Percentiles rank a stretch among this genome's conserved stretches.
These are phyloP conservation scores for Abrus pulchellus DNA, from an alignment of 306 rosid genomes.

Conservation along the genomic window DNA sequence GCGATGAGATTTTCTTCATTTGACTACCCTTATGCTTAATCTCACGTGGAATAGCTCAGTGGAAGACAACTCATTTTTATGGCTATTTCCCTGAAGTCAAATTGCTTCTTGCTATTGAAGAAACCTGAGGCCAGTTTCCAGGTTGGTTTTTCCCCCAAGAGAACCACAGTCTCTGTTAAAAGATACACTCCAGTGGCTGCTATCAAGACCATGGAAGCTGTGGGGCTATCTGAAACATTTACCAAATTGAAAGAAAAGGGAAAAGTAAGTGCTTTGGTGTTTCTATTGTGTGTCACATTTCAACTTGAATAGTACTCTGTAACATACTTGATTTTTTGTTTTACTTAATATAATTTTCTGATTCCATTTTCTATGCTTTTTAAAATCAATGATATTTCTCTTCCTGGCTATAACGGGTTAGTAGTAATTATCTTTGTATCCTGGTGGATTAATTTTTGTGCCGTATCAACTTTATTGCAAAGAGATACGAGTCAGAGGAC, in stretches of 20 bases:
- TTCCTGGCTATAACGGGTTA: slow-evolving; percentile 17
- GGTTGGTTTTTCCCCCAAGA: slow-evolving; percentile 45
- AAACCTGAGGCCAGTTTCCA: slow-evolving; percentile 54
- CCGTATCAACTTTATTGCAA: neutral
- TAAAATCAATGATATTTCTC: slow-evolving; percentile 9
- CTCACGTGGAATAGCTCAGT: slow-evolving; percentile 37
- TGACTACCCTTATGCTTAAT: slow-evolving; percentile 24
- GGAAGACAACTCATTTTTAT: slow-evolving; percentile 44
- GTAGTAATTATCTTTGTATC: slow-evolving; percentile 8
- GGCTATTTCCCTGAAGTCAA: slow-evolving; percentile 69
- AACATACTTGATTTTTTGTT: neutral
- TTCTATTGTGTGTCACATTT: slow-evolving; percentile 27
- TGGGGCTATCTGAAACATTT: slow-evolving; percentile 84
- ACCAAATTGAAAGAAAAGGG: slow-evolving; percentile 66
- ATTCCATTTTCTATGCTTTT: slow-evolving; percentile 27
- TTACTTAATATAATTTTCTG: slow-evolving; percentile 2
- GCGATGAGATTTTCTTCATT: slow-evolving; percentile 20
- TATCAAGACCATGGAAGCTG: slow-evolving; percentile 55
- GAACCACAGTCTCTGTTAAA: slow-evolving; percentile 45
- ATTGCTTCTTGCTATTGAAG: slow-evolving; percentile 63
- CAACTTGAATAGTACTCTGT: slow-evolving; percentile 16
- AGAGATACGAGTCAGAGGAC: slow-evolving; percentile 4
- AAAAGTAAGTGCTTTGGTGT: slow-evolving; percentile 58
- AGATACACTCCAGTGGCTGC: slow-evolving; percentile 70
- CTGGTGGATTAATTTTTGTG: neutral